These are phyloP conservation scores for Phytophthora sojae DNA, from an alignment of 352 stramenopile genomes.

Conservation along the genomic window DNA sequence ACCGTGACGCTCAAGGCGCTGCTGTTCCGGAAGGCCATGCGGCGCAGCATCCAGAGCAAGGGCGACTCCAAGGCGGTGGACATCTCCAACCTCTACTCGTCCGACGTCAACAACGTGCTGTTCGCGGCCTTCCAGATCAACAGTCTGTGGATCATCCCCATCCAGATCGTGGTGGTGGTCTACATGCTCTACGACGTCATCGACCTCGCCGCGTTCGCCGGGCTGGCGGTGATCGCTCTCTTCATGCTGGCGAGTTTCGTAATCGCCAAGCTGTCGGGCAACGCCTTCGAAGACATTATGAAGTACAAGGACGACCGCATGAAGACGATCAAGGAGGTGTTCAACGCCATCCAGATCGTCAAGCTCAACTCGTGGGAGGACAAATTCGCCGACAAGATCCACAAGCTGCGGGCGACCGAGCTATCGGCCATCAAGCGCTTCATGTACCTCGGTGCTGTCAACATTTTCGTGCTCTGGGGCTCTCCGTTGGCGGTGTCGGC, in stretches of 20 bases:
- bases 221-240: conserved; percentile 38
- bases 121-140: conserved; percentile 51
- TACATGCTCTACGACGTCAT: conserved; percentile 59
- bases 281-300: conserved; percentile 84
- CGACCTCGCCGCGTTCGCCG: conserved; percentile 52
- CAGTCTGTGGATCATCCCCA: conserved; percentile 54
- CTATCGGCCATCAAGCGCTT: conserved; percentile 71
- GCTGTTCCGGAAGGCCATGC: conserved; percentile 55
- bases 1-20: conserved; percentile 49
- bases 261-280: conserved; percentile 57
- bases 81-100: conserved; percentile 94
- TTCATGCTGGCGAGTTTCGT: conserved; percentile 54
- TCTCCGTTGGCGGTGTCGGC: conserved; percentile 55
- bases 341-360: conserved; percentile 94
- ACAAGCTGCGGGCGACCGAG: conserved; percentile 64
- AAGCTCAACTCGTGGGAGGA: conserved; percentile 95
- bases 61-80: conserved; percentile 46
- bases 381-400: conserved; percentile 86
- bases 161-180: conserved; percentile 45
- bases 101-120: conserved; percentile 83
- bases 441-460: conserved; percentile 54
- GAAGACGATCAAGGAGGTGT: conserved; percentile 92
- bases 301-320: conserved; percentile 88
- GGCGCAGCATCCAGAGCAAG: conserved; percentile 30
- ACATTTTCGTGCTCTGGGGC: conserved; percentile 68